Percentiles rank a stretch among this genome's conserved stretches.
phyloP scores from a whole-genome alignment of 1,284 basidiomycete species.

The Uromyces viciae-fabae region DNA sequence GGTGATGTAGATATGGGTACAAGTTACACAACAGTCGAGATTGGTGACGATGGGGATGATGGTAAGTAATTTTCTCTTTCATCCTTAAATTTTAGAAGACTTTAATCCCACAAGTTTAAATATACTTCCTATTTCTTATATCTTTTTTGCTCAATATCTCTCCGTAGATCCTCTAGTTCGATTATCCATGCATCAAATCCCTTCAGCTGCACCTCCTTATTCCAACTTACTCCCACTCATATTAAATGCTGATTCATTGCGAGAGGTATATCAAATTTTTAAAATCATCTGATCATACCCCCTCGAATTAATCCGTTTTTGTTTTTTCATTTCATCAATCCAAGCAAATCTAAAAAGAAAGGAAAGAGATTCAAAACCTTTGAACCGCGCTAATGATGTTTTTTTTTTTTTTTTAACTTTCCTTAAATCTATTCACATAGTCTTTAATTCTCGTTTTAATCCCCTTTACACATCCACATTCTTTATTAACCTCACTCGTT shows the following conservation, averaged over 20 bases:
- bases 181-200: constrained; percentile 43
- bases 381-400: constrained; percentile 5
- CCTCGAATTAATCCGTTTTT: background rate
- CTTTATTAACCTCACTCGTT: constrained; percentile 36
- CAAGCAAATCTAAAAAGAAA: background rate
- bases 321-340: background rate
- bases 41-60: constrained; percentile 80
- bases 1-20: constrained; percentile 67
- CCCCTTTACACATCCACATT: constrained; percentile 44
- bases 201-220: constrained; percentile 44
- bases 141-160: constrained; percentile 34
- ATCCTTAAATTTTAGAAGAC: background rate
- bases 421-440: background rate
- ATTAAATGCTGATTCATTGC: constrained; percentile 47
- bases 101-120: background rate
- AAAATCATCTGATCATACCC: background rate
- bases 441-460: constrained; percentile 42
- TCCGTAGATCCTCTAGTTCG: constrained; percentile 40
- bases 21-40: constrained; percentile 80
- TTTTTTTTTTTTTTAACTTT: background rate
- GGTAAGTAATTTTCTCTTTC: constrained; percentile 60
- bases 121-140: background rate
- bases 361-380: background rate
- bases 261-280: constrained; percentile 46
- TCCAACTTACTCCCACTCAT: constrained; percentile 45